These are phyloP conservation scores for Neurospora africana DNA, from an alignment of 495 filamentous ascomycete genomes.

Conservation along the genomic window DNA sequence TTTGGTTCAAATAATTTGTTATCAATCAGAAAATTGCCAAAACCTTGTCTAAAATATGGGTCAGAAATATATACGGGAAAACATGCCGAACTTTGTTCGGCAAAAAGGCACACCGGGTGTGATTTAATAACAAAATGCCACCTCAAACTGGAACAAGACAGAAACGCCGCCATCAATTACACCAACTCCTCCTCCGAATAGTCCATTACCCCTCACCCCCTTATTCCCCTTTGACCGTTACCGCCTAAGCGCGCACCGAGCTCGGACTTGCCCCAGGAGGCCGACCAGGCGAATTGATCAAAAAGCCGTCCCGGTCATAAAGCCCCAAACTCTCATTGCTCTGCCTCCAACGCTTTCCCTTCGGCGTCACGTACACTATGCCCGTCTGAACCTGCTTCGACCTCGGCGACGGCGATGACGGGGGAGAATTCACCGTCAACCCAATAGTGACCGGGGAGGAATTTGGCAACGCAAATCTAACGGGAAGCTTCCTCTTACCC, in stretches of 20 bases:
- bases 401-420: neutral
- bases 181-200: neutral
- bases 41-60: neutral
- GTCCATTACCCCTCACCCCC: neutral
- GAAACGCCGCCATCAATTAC: neutral
- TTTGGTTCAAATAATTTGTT: neutral
- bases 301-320: slow-evolving; percentile 15
- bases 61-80: neutral
- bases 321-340: slow-evolving; percentile 10
- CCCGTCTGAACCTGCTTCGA: neutral
- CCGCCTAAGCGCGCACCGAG: neutral
- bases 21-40: neutral
- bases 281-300: slow-evolving; percentile 10
- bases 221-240: neutral
- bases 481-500: neutral
- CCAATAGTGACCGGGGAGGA: neutral
- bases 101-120: neutral
- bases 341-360: neutral
- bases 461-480: neutral
- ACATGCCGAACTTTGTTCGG: neutral
- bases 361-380: neutral
- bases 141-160: neutral
- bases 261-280: neutral
- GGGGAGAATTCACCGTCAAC: neutral
- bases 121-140: neutral